Evolutionary conservation across 768 basidiomycete genomes (phyloP), one percentile per base, ranked within the genome.

Genomic region (Tricholoma furcatifolium): DNA sequence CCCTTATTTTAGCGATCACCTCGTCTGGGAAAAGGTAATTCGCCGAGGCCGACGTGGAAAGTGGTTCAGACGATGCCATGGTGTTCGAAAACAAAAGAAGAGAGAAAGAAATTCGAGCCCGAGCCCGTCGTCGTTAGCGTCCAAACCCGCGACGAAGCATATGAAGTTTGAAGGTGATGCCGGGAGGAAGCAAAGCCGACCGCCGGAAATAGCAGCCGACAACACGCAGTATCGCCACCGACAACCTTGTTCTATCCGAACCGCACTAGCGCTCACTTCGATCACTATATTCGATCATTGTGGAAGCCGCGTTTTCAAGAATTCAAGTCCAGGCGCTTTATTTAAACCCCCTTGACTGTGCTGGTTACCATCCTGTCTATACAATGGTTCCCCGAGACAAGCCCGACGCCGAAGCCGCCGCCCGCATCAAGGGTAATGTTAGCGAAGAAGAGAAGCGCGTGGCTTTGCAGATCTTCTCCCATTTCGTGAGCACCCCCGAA

Each of bases 361-460:
- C 23, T 9, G 24, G 8, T 24, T 18, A 48, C 50, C 47, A 21
- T 34, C 60, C 14, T 38, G 36, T 38, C 14, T 14, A 8, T 9
- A 4, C 36, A 38, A 38, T 38, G 36, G 36, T 38, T 38, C 36
- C 18, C 36, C 18, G 15, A 38, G 36, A 5, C 14, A 38, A 38
- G 18, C 36, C 36, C 18, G 42, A 34, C 17, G 20, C 18, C 41
- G 68, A 72, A 24, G 63, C 66, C 24, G 63, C 66, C 24, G 65
- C 68, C 4, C 42, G 61, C 15, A 70, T 79, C 46, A 62, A 60
- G 41, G 77, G 78, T 12, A 80, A 79, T 54, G 62, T 74, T 24
- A 61, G 71, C 8, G 66, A 67, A 21, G 69, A 73, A 8, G 62
- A 70, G 31, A 79, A 78, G 54, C 65, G 66, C 27, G 54, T 66